Evolutionary conservation across 1,284 basidiomycete species (phyloP).

Genomic region (Wallemia ichthyophaga): DNA sequence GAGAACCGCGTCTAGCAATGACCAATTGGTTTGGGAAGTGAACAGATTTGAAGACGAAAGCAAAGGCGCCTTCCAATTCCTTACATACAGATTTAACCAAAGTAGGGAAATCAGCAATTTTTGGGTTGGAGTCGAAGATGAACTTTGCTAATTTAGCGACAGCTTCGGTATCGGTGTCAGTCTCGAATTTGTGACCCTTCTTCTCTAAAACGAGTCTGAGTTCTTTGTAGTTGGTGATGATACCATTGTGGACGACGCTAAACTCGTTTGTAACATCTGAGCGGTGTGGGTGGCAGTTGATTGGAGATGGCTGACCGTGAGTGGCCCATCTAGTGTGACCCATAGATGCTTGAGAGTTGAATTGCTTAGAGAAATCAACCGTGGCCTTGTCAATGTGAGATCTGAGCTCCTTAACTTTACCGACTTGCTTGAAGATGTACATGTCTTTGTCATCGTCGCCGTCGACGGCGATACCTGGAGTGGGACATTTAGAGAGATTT

Average conservation of each 20-base stretch:
- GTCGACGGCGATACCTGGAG: slow-evolving; percentile 58
- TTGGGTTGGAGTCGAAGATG: slow-evolving; percentile 73
- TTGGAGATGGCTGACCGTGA: slow-evolving; percentile 63
- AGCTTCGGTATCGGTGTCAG: slow-evolving; percentile 92
- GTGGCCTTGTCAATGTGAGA: slow-evolving; percentile 55
- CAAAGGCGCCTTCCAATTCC: slow-evolving; percentile 96
- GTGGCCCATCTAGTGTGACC: slow-evolving; percentile 99
- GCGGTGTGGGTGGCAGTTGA: slow-evolving; percentile 88
- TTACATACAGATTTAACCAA: slow-evolving; percentile 87
- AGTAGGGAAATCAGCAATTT: slow-evolving; percentile 63
- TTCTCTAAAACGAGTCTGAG: slow-evolving; percentile 82
- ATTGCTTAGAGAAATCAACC: slow-evolving; percentile 51
- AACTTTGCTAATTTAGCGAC: slow-evolving; percentile 92
- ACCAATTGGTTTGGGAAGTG: slow-evolving; percentile 95
- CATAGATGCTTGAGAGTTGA: slow-evolving; percentile 73
- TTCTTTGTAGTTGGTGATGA: slow-evolving; percentile 74
- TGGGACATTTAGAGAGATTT: not conserved
- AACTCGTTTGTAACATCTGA: slow-evolving; percentile 57
- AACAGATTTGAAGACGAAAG: slow-evolving; percentile 95
- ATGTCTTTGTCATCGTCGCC: slow-evolving; percentile 55
- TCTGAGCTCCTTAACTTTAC: slow-evolving; percentile 81
- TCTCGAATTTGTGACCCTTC: slow-evolving; percentile 76
- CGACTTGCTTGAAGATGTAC: slow-evolving; percentile 89
- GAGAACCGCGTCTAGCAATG: slow-evolving; percentile 83
- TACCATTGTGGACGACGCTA: slow-evolving; percentile 91